These are phyloP conservation scores for Sequoia sempervirens DNA, from an alignment of 75 land plant genomes.

Conservation along the genomic window DNA sequence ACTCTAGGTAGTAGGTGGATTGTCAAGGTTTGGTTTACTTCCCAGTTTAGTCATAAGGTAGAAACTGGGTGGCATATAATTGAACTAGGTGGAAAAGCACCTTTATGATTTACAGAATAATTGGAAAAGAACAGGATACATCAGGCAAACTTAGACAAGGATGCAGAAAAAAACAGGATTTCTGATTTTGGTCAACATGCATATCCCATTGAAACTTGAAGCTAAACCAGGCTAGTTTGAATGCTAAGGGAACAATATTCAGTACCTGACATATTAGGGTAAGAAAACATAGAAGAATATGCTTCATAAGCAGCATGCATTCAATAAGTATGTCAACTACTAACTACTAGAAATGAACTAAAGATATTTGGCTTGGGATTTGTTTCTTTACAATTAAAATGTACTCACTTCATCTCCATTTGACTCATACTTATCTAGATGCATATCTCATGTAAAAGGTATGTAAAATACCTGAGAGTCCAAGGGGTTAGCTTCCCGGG, in stretches of 20 bases:
- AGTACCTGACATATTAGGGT: neutral
- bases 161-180: neutral
- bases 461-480: conserved; percentile 66
- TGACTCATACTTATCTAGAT: neutral
- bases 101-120: neutral
- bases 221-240: neutral
- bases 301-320: neutral
- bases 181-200: neutral
- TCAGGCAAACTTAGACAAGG: neutral
- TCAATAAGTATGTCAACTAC: neutral
- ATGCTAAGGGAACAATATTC: neutral
- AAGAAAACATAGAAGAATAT: neutral
- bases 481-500: conserved; percentile 83
- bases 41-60: neutral
- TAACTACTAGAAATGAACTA: neutral
- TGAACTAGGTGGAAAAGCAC: neutral
- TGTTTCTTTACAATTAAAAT: neutral
- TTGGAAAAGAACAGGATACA: neutral
- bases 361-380: neutral
- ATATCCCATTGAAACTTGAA: neutral
- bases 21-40: neutral
- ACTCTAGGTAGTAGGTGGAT: neutral
- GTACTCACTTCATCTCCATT: neutral
- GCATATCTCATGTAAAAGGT: neutral
- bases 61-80: neutral